Evolutionary conservation across 2,329 filamentous ascomycete genomes (phyloP).

Genomic region (Xylaria sp.): DNA sequence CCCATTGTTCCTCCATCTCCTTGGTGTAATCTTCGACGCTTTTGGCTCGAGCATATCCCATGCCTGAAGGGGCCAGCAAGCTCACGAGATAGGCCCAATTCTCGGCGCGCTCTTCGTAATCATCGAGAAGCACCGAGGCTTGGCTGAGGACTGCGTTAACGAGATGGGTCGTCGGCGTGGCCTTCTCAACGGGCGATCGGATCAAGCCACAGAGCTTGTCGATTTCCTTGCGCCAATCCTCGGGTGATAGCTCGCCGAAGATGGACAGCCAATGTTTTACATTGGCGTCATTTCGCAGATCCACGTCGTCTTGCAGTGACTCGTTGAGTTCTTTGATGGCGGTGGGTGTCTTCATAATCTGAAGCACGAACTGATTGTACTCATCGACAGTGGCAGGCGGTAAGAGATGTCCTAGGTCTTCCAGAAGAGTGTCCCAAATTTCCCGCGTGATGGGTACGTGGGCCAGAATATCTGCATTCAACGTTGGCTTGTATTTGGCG

Average conservation of each 20-base stretch:
- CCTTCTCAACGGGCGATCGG: conserved; percentile 1
- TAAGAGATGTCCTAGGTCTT: conserved; percentile 3
- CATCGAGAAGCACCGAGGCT: conserved; percentile 12
- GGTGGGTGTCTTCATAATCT: background rate
- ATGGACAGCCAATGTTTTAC: conserved; percentile 14
- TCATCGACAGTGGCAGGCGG: conserved; percentile 6
- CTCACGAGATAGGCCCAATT: conserved; percentile 8
- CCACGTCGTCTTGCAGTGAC: background rate
- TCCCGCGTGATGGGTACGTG: conserved; percentile 9
- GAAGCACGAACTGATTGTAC: conserved; percentile 7
- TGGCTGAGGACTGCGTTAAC: conserved; percentile 3
- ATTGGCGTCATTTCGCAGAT: conserved; percentile 10
- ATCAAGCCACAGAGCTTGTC: conserved; percentile 3
- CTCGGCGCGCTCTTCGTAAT: conserved; percentile 7
- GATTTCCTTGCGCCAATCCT: background rate
- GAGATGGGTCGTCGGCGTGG: background rate
- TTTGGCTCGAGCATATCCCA: background rate
- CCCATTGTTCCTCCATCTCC: conserved; percentile 4
- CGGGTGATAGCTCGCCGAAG: background rate
- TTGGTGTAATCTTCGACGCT: background rate
- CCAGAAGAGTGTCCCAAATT: conserved; percentile 7
- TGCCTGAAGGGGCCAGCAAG: background rate
- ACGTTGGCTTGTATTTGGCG: conserved; percentile 6
- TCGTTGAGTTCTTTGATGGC: conserved; percentile 3
- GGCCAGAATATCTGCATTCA: conserved; percentile 5